Conservation (phyloP, 2,329 filamentous ascomycete genomes). For the Xylariaceae sp. region DNA sequence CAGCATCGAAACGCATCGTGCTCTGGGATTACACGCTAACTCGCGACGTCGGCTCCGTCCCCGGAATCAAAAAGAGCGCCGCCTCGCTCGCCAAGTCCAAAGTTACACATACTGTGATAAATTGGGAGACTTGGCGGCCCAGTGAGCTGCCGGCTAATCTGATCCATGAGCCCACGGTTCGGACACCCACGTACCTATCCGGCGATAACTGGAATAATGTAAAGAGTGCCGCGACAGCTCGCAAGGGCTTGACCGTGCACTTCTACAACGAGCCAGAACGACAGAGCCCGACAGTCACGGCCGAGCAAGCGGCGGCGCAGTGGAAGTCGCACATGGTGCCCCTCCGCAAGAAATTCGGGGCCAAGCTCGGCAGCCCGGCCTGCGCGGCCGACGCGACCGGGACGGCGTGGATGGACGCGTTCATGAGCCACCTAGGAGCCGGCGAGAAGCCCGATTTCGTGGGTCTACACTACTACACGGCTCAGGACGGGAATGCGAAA, state of each 20-base stretch:
- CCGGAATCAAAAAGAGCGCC: conserved; percentile 1
- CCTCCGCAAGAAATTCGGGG: conserved; percentile 20
- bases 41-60: neutral
- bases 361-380: conserved; percentile 46
- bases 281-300: conserved; percentile 38
- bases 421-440: conserved; percentile 41
- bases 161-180: conserved; percentile 49
- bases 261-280: conserved; percentile 52
- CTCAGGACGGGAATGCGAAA: conserved; percentile 26
- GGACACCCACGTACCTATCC: conserved; percentile 42
- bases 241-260: conserved; percentile 41
- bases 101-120: conserved; percentile 10
- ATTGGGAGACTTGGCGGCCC: conserved; percentile 24
- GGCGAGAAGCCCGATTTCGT: conserved; percentile 45
- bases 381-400: conserved; percentile 45
- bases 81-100: conserved; percentile 1
- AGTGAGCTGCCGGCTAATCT: conserved; percentile 39
- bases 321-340: conserved; percentile 39
- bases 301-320: conserved; percentile 45
- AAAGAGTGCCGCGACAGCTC: conserved; percentile 34
- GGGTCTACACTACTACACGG: conserved; percentile 47
- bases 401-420: conserved; percentile 44
- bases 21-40: conserved; percentile 20
- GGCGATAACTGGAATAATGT: conserved; percentile 42
- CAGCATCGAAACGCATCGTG: conserved; percentile 3